Base-by-base conservation (phyloP, 2,329 filamentous ascomycete genomes). In the Nigrospora sphaerica region DNA sequence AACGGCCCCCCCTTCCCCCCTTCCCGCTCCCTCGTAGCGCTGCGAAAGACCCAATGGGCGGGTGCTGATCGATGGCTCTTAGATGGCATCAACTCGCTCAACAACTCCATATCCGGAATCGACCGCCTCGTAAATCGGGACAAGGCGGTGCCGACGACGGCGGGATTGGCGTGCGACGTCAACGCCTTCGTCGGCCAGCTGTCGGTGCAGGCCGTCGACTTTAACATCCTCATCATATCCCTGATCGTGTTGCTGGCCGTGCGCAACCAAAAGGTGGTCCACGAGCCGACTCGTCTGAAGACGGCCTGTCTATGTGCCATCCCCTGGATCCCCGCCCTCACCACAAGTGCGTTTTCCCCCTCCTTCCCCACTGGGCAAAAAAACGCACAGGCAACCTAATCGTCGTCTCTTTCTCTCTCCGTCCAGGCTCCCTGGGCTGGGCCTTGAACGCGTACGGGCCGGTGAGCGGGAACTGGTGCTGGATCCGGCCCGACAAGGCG, bases 401-500 rank as follows among this genome's bases (percentile, higher is more conserved):
- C 18, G 13, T 28, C 18, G 14, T 19, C 4, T n/a, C 7, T 3
- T 38, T 12, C 6, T 11, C 2, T 14, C 12, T 3, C 11, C 3
- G 10, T 32, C 11, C 17, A 34, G 40, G 40, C 17, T 34, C 14
- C 6, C n/a, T 34, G 14, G 60, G 56, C 32, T 56, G 62, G 19
- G 59, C 40, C n/a, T 53, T 62, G 50, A 49, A 58, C 19, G 50
- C 55, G 12, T 61, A 65, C 45, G 62, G 58, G 3, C 65, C 61
- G 13, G 65, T 71, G 2, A 68, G 67, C 4, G 70, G 70, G 0
- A 73, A 73, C 47, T 74, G 71, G 70, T 73, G 71, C 54, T 74
- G 71, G 71, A 73, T 74, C 48, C 56, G 61, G 12, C 50, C 57
- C 12, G 51, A 59, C 3, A 56, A 63, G n/a, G 52, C 59, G 23